Percentiles rank a stretch among this genome's conserved stretches.
Conservation (phyloP, 805 yeast species). For the Metschnikowia picachoensis region DNA sequence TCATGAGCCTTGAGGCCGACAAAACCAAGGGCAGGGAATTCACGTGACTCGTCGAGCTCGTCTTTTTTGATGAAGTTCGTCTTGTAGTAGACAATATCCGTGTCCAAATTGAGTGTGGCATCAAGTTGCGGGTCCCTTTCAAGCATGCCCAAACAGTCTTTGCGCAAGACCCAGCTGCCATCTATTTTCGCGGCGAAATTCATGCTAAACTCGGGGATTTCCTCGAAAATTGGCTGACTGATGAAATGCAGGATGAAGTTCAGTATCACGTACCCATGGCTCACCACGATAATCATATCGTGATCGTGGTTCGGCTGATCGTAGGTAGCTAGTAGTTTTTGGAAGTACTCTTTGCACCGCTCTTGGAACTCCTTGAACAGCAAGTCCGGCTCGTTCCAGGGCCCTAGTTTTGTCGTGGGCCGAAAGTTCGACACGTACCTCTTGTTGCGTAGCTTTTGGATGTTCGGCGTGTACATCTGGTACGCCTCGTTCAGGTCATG, state of each 20-base stretch:
- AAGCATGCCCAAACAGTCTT: slow-evolving; percentile 32
- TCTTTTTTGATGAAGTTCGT: slow-evolving; percentile 40
- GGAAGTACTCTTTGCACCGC: slow-evolving; percentile 37
- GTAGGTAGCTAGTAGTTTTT: slow-evolving; percentile 40
- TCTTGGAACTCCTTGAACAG: slow-evolving; percentile 38
- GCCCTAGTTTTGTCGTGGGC: slow-evolving; percentile 41
- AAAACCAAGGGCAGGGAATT: slow-evolving; percentile 16
- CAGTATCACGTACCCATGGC: slow-evolving; percentile 41
- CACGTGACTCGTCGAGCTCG: slow-evolving; percentile 21
- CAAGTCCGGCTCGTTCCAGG: slow-evolving; percentile 39
- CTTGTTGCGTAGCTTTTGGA: slow-evolving; percentile 32
- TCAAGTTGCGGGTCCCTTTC: slow-evolving; percentile 24
- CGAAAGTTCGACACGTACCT: slow-evolving; percentile 36
- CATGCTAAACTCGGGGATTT: slow-evolving; percentile 38
- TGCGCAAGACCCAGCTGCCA: slow-evolving; percentile 29
- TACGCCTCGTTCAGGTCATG: slow-evolving; percentile 43
- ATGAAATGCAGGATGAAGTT: slow-evolving; percentile 38
- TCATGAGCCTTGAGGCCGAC: slow-evolving; percentile 12
- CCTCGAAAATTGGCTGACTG: slow-evolving; percentile 43
- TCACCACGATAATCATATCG: slow-evolving; percentile 33
- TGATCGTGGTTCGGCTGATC: slow-evolving; percentile 32
- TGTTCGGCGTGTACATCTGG: slow-evolving; percentile 43
- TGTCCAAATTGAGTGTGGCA: slow-evolving; percentile 33
- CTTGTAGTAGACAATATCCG: slow-evolving; percentile 42
- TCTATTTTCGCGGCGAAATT: slow-evolving; percentile 28